Base-by-base conservation (phyloP, 305 asterid species). In the Solanum aculeatissimum region DNA sequence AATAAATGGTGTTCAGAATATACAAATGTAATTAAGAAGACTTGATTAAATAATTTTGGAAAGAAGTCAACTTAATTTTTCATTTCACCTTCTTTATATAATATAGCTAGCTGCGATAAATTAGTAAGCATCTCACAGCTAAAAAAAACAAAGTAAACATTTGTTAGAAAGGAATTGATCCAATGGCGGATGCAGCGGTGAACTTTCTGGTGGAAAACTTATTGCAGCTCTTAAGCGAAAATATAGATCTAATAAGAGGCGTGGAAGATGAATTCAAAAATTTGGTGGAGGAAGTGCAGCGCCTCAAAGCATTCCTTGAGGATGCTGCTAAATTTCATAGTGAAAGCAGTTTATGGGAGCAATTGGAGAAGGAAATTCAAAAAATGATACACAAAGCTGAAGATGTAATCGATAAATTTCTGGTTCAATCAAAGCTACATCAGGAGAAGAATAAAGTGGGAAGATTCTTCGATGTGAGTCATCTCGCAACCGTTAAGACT, bases 361-460 rank as follows among this genome's bases (percentile, higher is more conserved):
- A 81, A 29, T 54, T 90, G 83, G 86, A 45, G 75, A 87, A 38
- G 27, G 85, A 87, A 80, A 87, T 43, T 43, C 49, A 12, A 49
- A 54, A 14, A 58, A 10, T 19, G 35, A 1, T 60, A 60, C 15
- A 21, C 68, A 60, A 11, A 60, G 35, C 35, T 23, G 35, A 60
- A 27, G 68, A 60, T 60, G 68, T 23, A 10, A 60, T 60, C 11
- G 68, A 60, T 23, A 60, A 60, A 6, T 60, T 60, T 13, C 69
- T 60, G 15, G 38, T 60, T 60, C 69, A 60, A 0, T 0, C 35
- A 0, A 88, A 81, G 54, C 87, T 71, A 9, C 70, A 65, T 43
- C 72, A 83, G 82, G 72, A 23, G 2, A 83, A 84, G 84, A 84
- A 85, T 77, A 85, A 85, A 53, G 19, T 87, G 0, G 86, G 53